Conservation (phyloP, 2,329 filamentous ascomycete genomes). For the Botrytis fabae region DNA sequence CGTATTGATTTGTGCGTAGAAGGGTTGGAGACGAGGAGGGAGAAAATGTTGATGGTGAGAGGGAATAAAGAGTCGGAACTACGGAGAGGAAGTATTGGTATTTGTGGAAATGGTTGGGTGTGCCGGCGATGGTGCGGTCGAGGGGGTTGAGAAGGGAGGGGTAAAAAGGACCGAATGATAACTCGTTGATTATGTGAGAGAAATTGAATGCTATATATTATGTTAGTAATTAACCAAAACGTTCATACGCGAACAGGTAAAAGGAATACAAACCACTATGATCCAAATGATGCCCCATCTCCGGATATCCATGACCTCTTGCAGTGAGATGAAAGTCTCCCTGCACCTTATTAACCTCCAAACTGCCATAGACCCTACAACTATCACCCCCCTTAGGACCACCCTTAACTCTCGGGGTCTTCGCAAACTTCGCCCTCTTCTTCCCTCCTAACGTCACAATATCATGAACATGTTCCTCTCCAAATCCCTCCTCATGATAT, state of each 20-base stretch:
- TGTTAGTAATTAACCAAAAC: conserved; percentile 31
- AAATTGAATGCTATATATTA: conserved; percentile 86
- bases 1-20: conserved; percentile 95
- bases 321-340: conserved; percentile 98
- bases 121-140: conserved; percentile 81
- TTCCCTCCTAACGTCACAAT: conserved; percentile 71
- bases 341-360: conserved; percentile 95
- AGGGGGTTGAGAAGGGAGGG: conserved; percentile 91
- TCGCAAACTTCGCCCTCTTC: conserved; percentile 66
- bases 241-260: not conserved
- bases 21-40: conserved; percentile 49
- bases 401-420: conserved; percentile 65
- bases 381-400: conserved; percentile 56
- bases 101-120: conserved; percentile 81
- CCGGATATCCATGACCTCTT: conserved; percentile 89
- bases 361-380: conserved; percentile 84
- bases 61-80: conserved; percentile 89
- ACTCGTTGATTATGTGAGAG: conserved; percentile 91
- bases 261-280: conserved; percentile 62
- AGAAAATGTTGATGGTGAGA: conserved; percentile 46
- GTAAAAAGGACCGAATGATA: conserved; percentile 97
- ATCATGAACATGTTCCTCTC: conserved; percentile 86
- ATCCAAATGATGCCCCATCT: conserved; percentile 75
- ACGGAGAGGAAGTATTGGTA: conserved; percentile 98
- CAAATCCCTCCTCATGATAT: conserved; percentile 67